These are phyloP conservation scores for Seminavis robusta DNA, from an alignment of 108 stramenopile species.

Conservation along the genomic window DNA sequence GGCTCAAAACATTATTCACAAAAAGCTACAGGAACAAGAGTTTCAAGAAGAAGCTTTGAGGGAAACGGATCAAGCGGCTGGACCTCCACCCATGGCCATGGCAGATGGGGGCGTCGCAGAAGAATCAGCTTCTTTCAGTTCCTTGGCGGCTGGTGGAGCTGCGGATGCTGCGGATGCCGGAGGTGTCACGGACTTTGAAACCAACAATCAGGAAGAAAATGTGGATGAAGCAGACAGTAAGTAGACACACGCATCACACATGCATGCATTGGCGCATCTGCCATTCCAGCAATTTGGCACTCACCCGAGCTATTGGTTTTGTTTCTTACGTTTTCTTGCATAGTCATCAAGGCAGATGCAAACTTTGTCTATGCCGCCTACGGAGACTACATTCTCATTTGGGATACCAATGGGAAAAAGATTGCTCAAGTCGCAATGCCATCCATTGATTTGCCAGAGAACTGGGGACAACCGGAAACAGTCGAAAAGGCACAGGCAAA, in stretches of 20 bases:
- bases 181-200: constrained; percentile 42
- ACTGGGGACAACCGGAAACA: background rate
- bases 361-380: constrained; percentile 36
- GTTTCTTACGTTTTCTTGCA: background rate
- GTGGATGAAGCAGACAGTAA: constrained; percentile 39
- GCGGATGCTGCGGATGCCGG: too few relatives aligned
- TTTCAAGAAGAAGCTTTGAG: too few relatives aligned
- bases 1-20: too few relatives aligned
- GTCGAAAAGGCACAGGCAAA: background rate
- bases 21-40: too few relatives aligned
- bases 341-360: constrained; percentile 47
- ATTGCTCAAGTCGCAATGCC: constrained; percentile 22
- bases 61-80: too few relatives aligned
- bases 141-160: too few relatives aligned
- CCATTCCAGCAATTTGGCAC: background rate
- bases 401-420: constrained; percentile 10
- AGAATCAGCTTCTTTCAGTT: too few relatives aligned
- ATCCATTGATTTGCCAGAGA: background rate
- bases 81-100: too few relatives aligned
- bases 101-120: too few relatives aligned
- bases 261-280: background rate
- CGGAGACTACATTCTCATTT: constrained; percentile 27
- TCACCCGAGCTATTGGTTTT: background rate
- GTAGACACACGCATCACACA: background rate
- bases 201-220: constrained; percentile 59